phyloP scores from a whole-genome alignment of 1,284 basidiomycete species.

The Naganishia sp. region DNA sequence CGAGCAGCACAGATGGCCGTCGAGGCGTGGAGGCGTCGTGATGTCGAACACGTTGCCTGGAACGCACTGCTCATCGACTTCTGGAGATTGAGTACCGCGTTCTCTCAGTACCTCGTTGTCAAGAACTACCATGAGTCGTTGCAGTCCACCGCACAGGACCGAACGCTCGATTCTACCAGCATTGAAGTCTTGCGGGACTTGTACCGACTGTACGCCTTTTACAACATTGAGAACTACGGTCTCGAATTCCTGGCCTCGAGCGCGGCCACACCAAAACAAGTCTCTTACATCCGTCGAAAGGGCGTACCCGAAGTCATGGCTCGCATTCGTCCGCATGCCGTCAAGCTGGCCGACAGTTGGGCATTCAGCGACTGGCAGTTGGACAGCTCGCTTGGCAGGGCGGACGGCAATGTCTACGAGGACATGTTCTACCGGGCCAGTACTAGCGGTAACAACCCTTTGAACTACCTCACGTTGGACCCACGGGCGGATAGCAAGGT shows the following conservation, averaged over 20 bases:
- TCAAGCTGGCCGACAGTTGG: constrained; percentile 73
- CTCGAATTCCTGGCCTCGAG: constrained; percentile 58
- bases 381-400: constrained; percentile 62
- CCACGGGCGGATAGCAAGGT: constrained; percentile 28
- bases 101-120: constrained; percentile 30
- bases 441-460: constrained; percentile 25
- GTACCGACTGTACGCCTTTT: constrained; percentile 61
- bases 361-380: constrained; percentile 76
- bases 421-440: constrained; percentile 55
- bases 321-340: constrained; percentile 65
- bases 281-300: constrained; percentile 22
- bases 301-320: constrained; percentile 60
- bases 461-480: constrained; percentile 31
- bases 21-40: constrained; percentile 60
- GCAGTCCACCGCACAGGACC: constrained; percentile 55
- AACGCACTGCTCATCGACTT: constrained; percentile 33
- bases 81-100: constrained; percentile 31
- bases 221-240: constrained; percentile 57
- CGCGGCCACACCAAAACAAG: constrained; percentile 22
- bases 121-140: constrained; percentile 30
- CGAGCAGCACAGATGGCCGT: constrained; percentile 65
- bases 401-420: constrained; percentile 69
- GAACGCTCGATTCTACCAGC: constrained; percentile 61
- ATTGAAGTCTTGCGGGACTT: constrained; percentile 62
- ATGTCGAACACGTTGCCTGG: constrained; percentile 29